These are phyloP conservation scores for Rhizopogon salebrosus DNA, from an alignment of 768 basidiomycete genomes.

Conservation along the genomic window DNA sequence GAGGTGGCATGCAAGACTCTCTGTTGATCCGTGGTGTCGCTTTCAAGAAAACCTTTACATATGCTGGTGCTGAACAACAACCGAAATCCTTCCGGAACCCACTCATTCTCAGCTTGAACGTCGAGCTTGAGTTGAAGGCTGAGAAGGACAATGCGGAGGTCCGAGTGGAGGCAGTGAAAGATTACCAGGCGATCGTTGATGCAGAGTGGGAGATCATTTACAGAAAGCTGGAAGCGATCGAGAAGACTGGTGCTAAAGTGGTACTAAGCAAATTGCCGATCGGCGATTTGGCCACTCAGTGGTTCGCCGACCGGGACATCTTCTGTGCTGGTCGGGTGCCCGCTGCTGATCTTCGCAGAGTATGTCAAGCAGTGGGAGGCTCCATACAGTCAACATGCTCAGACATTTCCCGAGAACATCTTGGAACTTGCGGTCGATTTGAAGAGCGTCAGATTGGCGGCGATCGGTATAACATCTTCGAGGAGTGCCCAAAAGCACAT, in stretches of 20 bases:
- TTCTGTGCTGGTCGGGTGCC: slow-evolving; percentile 98
- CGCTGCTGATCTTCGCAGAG: slow-evolving; percentile 84
- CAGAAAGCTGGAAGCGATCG: slow-evolving; percentile 92
- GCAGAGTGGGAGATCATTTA: slow-evolving; percentile 99
- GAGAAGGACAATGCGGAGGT: slow-evolving; percentile 99
- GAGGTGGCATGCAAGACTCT: slow-evolving; percentile 97
- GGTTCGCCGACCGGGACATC: slow-evolving; percentile 98
- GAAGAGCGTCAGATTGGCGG: slow-evolving; percentile 96
- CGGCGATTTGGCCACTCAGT: slow-evolving; percentile 97
- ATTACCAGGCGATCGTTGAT: slow-evolving; percentile 99
- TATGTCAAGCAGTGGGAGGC: slow-evolving; percentile 94
- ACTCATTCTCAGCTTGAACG: slow-evolving; percentile 90
- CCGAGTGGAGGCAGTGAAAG: slow-evolving; percentile 91
- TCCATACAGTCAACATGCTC: slow-evolving; percentile 93
- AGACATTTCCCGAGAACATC: slow-evolving; percentile 83
- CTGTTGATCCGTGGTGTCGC: slow-evolving; percentile 85
- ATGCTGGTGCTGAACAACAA: slow-evolving; percentile 98
- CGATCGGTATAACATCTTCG: slow-evolving; percentile 93
- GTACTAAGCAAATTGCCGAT: slow-evolving; percentile 98
- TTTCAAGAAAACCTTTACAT: slow-evolving; percentile 99
- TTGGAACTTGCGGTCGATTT: slow-evolving; percentile 90
- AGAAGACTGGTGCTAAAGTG: slow-evolving; percentile 94
- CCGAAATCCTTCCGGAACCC: slow-evolving; percentile 89
- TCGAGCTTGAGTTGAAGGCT: slow-evolving; percentile 97
- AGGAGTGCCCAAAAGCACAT: slow-evolving; percentile 88